Conservation (phyloP, 1,284 basidiomycete species). For the Hymenochaete sp. region DNA sequence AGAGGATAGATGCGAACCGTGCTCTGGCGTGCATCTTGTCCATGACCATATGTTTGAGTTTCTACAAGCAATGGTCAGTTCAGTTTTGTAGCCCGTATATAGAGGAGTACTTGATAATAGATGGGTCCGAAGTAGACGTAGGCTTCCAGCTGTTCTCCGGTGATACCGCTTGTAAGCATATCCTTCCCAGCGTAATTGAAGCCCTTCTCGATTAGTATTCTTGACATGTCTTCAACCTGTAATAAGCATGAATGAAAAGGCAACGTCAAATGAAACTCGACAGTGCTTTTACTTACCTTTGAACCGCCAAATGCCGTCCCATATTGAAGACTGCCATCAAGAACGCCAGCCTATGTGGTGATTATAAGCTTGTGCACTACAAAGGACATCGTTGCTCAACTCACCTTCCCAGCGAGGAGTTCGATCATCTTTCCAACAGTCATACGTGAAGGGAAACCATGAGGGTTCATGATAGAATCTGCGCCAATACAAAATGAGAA, state of each 20-base stretch:
- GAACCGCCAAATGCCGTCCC: conserved; percentile 97
- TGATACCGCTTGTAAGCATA: conserved; percentile 96
- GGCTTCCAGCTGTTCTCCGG: conserved; percentile 90
- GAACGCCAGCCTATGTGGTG: conserved; percentile 65
- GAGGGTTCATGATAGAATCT: conserved; percentile 99
- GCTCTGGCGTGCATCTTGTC: conserved; percentile 99
- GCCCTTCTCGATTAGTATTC: conserved; percentile 89
- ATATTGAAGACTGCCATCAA: conserved; percentile 82
- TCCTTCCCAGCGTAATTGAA: conserved; percentile 98
- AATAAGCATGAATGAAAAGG: conserved; percentile 13
- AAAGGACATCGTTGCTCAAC: conserved; percentile 13
- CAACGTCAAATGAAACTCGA: conserved; percentile 16
- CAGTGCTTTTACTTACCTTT: conserved; percentile 72
- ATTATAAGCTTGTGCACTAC: conserved; percentile 12
- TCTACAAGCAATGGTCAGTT: conserved; percentile 35
- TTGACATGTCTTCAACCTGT: conserved; percentile 96
- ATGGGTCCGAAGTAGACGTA: conserved; percentile 99
- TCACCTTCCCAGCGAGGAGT: conserved; percentile 88
- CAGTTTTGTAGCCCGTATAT: not conserved
- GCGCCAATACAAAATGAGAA: conserved; percentile 16
- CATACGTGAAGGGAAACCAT: conserved; percentile 99
- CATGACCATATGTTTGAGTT: conserved; percentile 96
- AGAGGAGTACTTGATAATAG: conserved; percentile 77
- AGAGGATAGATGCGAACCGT: conserved; percentile 38
- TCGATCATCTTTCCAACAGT: conserved; percentile 99